Evolutionary conservation across 441 rosid species (phyloP).

Genomic region (Erodium texanum): DNA sequence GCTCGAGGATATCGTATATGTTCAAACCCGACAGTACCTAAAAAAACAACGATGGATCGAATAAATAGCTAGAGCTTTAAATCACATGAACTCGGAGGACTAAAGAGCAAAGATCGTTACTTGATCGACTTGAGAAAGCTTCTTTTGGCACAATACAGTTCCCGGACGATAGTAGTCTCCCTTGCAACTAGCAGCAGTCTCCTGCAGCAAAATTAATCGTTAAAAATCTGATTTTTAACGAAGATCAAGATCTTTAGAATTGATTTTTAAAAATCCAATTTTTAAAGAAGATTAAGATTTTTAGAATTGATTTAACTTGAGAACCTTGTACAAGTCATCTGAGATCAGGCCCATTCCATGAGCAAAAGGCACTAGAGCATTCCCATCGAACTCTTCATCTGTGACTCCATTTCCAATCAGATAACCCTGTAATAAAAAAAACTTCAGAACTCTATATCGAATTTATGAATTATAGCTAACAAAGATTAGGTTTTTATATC

Average conservation of each 20-base stretch:
- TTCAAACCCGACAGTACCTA: conserved; percentile 46
- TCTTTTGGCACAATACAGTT: conserved; percentile 27
- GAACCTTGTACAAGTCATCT: conserved; percentile 53
- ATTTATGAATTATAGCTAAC: no score
- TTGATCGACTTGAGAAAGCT: conserved; percentile 36
- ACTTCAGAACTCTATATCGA: neutral
- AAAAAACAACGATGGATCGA: neutral
- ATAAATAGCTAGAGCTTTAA: no score
- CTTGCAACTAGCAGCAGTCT: conserved; percentile 37
- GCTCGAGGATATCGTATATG: conserved; percentile 70
- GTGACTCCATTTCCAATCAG: conserved; percentile 80
- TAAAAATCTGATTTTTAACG: no score
- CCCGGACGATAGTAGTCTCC: conserved; percentile 35
- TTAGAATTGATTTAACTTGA: no score
- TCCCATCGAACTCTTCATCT: conserved; percentile 55
- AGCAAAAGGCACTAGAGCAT: conserved; percentile 71
- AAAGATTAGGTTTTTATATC: neutral
- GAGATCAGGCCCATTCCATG: conserved; percentile 93
- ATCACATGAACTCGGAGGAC: no score
- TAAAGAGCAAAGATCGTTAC: no score
- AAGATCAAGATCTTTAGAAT: no score
- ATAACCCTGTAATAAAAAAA: conserved; percentile 49
- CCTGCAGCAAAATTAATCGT: conserved; percentile 30
- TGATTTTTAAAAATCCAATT: no score
- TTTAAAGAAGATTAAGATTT: no score